Conservation (phyloP, 768 basidiomycete species). For the Cyathus striatus region DNA sequence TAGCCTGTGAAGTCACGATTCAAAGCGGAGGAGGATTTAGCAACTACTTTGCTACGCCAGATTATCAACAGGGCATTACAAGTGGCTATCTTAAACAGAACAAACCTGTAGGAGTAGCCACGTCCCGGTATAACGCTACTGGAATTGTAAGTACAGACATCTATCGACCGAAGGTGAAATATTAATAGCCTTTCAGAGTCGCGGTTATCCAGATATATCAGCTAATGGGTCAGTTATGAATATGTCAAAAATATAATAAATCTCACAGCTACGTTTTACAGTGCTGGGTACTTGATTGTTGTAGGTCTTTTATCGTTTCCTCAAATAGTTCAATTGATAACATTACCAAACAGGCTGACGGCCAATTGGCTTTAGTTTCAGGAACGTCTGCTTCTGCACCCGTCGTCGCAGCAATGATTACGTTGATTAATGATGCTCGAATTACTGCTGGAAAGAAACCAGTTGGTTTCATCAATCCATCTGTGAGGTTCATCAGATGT, state of each 20-base stretch:
- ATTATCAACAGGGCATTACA: slow-evolving; percentile 35
- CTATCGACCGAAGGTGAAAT: slow-evolving; percentile 10
- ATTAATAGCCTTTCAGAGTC: slow-evolving; percentile 22
- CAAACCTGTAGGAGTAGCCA: slow-evolving; percentile 11
- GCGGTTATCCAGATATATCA: slow-evolving; percentile 44
- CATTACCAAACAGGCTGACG: slow-evolving; percentile 21
- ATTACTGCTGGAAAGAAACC: slow-evolving; percentile 32
- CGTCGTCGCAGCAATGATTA: slow-evolving; percentile 41
- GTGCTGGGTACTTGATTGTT: slow-evolving; percentile 39
- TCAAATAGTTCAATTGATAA: neutral
- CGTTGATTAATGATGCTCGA: slow-evolving; percentile 50
- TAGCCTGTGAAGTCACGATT: slow-evolving; percentile 31
- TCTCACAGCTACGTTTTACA: slow-evolving; percentile 9
- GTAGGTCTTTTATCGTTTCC: slow-evolving; percentile 13
- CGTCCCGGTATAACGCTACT: slow-evolving; percentile 24
- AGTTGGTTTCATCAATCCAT: slow-evolving; percentile 46
- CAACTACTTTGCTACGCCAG: slow-evolving; percentile 32
- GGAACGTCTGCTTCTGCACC: slow-evolving; percentile 48
- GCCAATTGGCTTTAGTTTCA: slow-evolving; percentile 30
- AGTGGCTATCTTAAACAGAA: slow-evolving; percentile 25
- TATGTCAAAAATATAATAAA: no score
- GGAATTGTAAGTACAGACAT: slow-evolving; percentile 17
- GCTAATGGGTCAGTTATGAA: slow-evolving; percentile 42
- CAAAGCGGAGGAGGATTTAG: slow-evolving; percentile 34
- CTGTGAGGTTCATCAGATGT: slow-evolving; percentile 17